phyloP scores from a whole-genome alignment of 2,329 filamentous ascomycete genomes.

The Cercospora zeae-maydis region DNA sequence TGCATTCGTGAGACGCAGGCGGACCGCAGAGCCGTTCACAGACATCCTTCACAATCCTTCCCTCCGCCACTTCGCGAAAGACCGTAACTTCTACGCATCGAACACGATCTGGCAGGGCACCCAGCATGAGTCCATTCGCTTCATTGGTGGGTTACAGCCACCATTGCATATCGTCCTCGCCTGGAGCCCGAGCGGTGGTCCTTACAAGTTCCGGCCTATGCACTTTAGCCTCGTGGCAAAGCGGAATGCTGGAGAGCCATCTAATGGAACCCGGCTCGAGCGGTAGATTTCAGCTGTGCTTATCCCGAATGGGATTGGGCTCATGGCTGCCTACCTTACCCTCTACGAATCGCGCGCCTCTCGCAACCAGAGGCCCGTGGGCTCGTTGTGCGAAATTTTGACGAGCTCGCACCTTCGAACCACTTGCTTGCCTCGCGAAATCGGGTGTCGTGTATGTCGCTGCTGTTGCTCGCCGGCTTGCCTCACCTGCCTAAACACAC shows the following conservation, averaged over 20 bases:
- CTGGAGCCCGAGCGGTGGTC: not conserved
- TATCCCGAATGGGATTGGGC: too few species aligned
- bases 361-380: too few species aligned
- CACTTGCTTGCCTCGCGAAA: too few species aligned
- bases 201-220: not conserved
- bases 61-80: not conserved
- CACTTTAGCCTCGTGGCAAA: slow-evolving; percentile 4
- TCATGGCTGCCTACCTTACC: too few species aligned
- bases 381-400: too few species aligned
- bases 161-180: not conserved
- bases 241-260: too few species aligned
- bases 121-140: not conserved
- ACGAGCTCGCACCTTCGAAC: too few species aligned
- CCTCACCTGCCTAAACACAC: too few species aligned
- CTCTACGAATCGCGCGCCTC: too few species aligned
- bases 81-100: not conserved
- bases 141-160: not conserved
- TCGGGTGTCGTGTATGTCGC: too few species aligned
- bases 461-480: too few species aligned
- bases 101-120: not conserved
- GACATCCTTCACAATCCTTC: not conserved
- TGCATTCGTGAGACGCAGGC: not conserved
- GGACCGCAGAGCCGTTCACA: not conserved
- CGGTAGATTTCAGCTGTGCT: not conserved
- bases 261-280: not conserved